Percentiles rank a stretch among this genome's conserved stretches.
Conservation (phyloP, 257 asterid species). For the Solanum microdontum region DNA sequence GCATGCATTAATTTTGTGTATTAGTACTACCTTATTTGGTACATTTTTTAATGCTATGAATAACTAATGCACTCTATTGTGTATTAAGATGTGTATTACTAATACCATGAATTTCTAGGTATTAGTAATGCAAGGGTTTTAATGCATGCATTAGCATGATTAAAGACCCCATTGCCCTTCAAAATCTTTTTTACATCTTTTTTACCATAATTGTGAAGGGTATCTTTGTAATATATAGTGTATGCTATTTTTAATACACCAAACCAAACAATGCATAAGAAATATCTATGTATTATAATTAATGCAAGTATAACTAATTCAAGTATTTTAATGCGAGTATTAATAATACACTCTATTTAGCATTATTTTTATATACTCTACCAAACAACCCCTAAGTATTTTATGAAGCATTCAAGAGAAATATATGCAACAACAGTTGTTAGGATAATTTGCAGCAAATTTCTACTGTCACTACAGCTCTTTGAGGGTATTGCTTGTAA, state of each 20-base stretch:
- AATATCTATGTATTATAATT: too few relatives aligned
- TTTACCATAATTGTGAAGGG: not conserved
- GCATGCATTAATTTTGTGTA: not conserved
- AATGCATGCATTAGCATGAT: not conserved
- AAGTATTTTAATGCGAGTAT: too few relatives aligned
- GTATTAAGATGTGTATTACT: not conserved
- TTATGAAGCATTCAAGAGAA: not conserved
- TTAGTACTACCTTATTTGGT: not conserved
- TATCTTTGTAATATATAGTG: not conserved
- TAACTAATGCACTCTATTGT: not conserved
- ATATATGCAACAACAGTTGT: not conserved
- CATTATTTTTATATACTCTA: not conserved
- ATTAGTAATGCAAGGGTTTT: not conserved
- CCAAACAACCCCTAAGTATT: not conserved
- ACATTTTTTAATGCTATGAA: too few relatives aligned
- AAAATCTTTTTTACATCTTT: too few relatives aligned
- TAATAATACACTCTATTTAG: not conserved
- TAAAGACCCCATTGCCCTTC: too few relatives aligned
- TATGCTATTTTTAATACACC: not conserved
- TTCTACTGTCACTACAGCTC: not conserved
- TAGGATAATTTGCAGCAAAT: not conserved
- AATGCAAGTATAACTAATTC: not conserved
- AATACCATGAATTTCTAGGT: too few relatives aligned
- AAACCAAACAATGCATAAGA: not conserved
- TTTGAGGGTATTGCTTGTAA: not conserved